phyloP scores from a whole-genome alignment of 1,284 basidiomycete genomes.

The Malassezia pachydermatis region DNA sequence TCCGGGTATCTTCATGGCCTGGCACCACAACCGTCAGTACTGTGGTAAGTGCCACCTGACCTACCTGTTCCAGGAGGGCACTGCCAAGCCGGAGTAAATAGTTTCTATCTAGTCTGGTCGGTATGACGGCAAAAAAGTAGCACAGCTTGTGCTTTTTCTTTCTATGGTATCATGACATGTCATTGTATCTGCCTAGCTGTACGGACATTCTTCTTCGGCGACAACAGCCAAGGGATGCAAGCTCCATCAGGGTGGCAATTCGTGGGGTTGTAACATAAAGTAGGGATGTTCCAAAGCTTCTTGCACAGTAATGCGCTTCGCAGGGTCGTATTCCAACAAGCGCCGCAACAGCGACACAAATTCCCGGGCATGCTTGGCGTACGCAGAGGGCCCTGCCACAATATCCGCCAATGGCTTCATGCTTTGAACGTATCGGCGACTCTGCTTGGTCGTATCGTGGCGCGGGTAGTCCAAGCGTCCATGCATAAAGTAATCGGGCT shows the following conservation, averaged over 20 bases:
- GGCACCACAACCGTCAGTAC: slow-evolving; percentile 48
- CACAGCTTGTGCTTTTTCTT: neutral
- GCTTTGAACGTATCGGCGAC: slow-evolving; percentile 81
- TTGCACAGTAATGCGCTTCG: slow-evolving; percentile 51
- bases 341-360: slow-evolving; percentile 79
- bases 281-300: slow-evolving; percentile 44
- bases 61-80: slow-evolving; percentile 47
- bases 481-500: slow-evolving; percentile 86
- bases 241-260: slow-evolving; percentile 28
- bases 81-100: slow-evolving; percentile 19
- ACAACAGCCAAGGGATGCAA: neutral
- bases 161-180: neutral
- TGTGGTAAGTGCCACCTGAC: slow-evolving; percentile 49
- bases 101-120: neutral
- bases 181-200: neutral
- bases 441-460: slow-evolving; percentile 71
- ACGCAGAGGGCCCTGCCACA: slow-evolving; percentile 53
- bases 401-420: slow-evolving; percentile 78
- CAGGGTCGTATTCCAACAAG: slow-evolving; percentile 82
- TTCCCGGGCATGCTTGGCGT: slow-evolving; percentile 55
- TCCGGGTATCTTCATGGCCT: slow-evolving; percentile 46
- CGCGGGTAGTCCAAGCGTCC: slow-evolving; percentile 82
- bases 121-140: neutral
- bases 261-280: slow-evolving; percentile 35
- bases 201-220: no score